phyloP scores from a whole-genome alignment of 371 early-diverging fungal genomes.

The Coemansia sp. region DNA sequence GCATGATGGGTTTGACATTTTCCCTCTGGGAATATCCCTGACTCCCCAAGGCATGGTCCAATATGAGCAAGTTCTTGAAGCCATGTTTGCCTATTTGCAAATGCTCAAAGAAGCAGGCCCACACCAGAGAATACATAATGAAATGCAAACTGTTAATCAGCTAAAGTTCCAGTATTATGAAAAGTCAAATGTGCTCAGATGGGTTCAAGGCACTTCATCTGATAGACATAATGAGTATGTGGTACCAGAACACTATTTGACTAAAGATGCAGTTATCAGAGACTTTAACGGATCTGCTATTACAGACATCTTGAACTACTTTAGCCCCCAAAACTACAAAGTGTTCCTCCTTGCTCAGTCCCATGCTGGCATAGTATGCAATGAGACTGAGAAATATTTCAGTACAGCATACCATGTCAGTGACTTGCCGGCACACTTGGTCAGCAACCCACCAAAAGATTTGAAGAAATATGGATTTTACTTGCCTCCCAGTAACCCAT shows the following conservation, averaged over 20 bases:
- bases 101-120: slow-evolving; percentile 69
- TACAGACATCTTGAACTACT: slow-evolving; percentile 56
- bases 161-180: slow-evolving; percentile 79
- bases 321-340: slow-evolving; percentile 69
- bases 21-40: not conserved
- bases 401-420: slow-evolving; percentile 71
- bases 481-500: slow-evolving; percentile 75
- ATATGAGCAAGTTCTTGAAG: slow-evolving; percentile 69
- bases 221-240: slow-evolving; percentile 54
- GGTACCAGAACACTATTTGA: slow-evolving; percentile 63
- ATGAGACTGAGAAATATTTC: slow-evolving; percentile 67
- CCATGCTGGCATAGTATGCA: slow-evolving; percentile 28
- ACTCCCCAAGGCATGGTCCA: slow-evolving; percentile 77
- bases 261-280: slow-evolving; percentile 64
- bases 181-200: slow-evolving; percentile 51
- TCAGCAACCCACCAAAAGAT: slow-evolving; percentile 49
- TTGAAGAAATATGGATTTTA: slow-evolving; percentile 50
- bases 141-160: slow-evolving; percentile 62
- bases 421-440: not conserved
- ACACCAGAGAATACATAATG: slow-evolving; percentile 59
- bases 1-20: not conserved
- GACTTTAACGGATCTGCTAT: slow-evolving; percentile 53
- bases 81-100: slow-evolving; percentile 84
- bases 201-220: slow-evolving; percentile 34
- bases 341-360: slow-evolving; percentile 33